Conservation (phyloP, 805 yeast species). For the Yamadazyma tumulicola region DNA sequence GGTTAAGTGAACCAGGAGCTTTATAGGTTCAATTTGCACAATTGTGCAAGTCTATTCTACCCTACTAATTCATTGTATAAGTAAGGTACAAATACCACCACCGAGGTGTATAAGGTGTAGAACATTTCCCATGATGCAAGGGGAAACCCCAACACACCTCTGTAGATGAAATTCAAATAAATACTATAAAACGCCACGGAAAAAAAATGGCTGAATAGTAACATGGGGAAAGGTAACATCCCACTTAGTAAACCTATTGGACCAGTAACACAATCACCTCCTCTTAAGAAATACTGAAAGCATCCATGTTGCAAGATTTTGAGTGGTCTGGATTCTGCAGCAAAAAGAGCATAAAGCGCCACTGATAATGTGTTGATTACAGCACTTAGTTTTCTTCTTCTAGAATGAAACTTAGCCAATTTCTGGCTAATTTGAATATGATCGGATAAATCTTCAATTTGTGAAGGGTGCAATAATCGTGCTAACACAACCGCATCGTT, state of each 20-base stretch:
- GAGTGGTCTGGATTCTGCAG: constrained; percentile 72
- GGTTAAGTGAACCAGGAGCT: too few relatives aligned
- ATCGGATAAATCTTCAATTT: constrained; percentile 55
- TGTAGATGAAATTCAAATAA: constrained; percentile 58
- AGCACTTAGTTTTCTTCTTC: constrained; percentile 73
- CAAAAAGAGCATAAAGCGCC: constrained; percentile 85
- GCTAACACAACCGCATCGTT: constrained; percentile 76
- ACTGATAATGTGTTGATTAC: constrained; percentile 88
- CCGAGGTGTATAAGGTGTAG: constrained; percentile 68
- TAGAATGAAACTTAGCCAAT: constrained; percentile 65
- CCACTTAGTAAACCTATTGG: constrained; percentile 88
- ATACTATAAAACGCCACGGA: constrained; percentile 86
- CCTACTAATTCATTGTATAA: constrained; percentile 47
- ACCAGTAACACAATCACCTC: constrained; percentile 73
- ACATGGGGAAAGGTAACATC: constrained; percentile 67
- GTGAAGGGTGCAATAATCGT: constrained; percentile 53
- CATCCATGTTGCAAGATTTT: constrained; percentile 81
- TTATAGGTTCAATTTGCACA: too few relatives aligned
- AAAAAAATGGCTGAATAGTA: constrained; percentile 81
- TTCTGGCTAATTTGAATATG: constrained; percentile 53
- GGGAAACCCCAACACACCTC: constrained; percentile 68
- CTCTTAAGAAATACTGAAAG: constrained; percentile 77
- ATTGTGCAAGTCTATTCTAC: neutral
- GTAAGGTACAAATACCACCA: constrained; percentile 76
- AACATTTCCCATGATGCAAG: constrained; percentile 67